phyloP scores from a whole-genome alignment of 169 alveolate species.

The Theileria orientalis region DNA sequence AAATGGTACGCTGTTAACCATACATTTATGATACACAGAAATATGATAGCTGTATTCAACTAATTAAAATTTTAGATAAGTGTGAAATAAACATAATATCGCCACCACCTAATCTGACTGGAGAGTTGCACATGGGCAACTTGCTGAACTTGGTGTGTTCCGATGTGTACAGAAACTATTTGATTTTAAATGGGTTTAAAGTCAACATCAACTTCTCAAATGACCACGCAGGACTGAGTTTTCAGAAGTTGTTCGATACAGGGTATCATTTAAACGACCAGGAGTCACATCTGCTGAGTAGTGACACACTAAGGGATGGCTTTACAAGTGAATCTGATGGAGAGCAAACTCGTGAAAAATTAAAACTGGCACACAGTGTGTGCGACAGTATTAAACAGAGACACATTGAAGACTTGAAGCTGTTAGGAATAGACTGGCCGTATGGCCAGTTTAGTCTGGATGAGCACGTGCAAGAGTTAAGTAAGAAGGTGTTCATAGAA shows the following conservation, averaged over 20 bases:
- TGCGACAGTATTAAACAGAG: constrained; percentile 2
- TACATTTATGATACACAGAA: too few species aligned
- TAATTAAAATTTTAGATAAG: too few species aligned
- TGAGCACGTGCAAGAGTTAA: constrained; percentile 9
- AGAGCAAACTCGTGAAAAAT: neutral
- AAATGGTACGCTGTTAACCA: too few species aligned
- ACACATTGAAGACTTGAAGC: constrained; percentile 20
- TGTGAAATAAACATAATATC: constrained; percentile 25
- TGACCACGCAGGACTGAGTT: constrained; percentile 64
- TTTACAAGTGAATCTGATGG: too few species aligned
- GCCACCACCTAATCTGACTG: constrained; percentile 68
- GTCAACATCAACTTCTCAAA: constrained; percentile 42
- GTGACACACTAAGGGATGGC: neutral
- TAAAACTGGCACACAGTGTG: constrained; percentile 6
- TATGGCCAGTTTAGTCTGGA: constrained; percentile 35
- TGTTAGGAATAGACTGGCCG: constrained; percentile 47
- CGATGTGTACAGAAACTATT: constrained; percentile 26
- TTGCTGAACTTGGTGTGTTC: constrained; percentile 48
- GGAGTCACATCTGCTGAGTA: neutral
- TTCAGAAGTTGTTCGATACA: constrained; percentile 15
- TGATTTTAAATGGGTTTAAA: neutral
- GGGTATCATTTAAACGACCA: neutral
- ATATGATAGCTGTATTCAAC: too few species aligned
- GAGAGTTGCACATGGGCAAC: constrained; percentile 63
- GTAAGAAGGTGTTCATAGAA: constrained; percentile 24